Evolutionary conservation across 2,329 filamentous ascomycete genomes (phyloP).

Genomic region (Dactylellina sp.): DNA sequence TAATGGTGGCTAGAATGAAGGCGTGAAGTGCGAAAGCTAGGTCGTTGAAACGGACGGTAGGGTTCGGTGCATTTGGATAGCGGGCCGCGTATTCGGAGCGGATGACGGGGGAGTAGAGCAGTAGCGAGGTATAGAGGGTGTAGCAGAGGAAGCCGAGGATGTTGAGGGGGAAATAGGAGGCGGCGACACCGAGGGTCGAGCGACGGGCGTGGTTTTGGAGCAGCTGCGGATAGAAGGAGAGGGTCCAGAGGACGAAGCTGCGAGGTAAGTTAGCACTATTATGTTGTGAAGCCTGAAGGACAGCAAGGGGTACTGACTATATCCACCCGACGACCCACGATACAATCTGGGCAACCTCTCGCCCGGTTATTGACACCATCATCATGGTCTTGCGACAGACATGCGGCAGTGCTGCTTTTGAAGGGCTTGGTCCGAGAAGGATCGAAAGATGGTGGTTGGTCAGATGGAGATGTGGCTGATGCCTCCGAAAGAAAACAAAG

Average conservation of each 20-base stretch:
- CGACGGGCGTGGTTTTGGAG: slow-evolving; percentile 80
- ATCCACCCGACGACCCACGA: slow-evolving; percentile 73
- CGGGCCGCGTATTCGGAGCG: slow-evolving; percentile 85
- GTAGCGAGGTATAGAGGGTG: slow-evolving; percentile 77
- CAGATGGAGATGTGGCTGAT: not conserved
- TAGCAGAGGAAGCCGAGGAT: slow-evolving; percentile 79
- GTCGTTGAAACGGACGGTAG: slow-evolving; percentile 91
- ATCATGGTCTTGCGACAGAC: slow-evolving; percentile 7
- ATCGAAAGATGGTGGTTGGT: not conserved
- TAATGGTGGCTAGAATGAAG: slow-evolving; percentile 76
- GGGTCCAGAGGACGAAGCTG: slow-evolving; percentile 78
- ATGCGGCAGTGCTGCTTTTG: not conserved
- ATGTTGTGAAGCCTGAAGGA: not conserved
- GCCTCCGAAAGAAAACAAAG: too few relatives aligned
- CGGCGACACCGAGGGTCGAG: slow-evolving; percentile 83
- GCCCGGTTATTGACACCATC: slow-evolving; percentile 14
- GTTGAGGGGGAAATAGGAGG: slow-evolving; percentile 88
- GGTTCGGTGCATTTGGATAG: slow-evolving; percentile 77
- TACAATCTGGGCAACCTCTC: slow-evolving; percentile 25
- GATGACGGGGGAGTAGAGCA: slow-evolving; percentile 83
- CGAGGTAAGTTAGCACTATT: not conserved
- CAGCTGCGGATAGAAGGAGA: slow-evolving; percentile 92
- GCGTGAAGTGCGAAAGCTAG: slow-evolving; percentile 88
- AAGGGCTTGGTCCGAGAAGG: too few relatives aligned
- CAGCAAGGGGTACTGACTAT: slow-evolving; percentile 67